These are phyloP conservation scores for Kodamaea fungicola DNA, from an alignment of 1,139 yeast genomes.

Conservation along the genomic window DNA sequence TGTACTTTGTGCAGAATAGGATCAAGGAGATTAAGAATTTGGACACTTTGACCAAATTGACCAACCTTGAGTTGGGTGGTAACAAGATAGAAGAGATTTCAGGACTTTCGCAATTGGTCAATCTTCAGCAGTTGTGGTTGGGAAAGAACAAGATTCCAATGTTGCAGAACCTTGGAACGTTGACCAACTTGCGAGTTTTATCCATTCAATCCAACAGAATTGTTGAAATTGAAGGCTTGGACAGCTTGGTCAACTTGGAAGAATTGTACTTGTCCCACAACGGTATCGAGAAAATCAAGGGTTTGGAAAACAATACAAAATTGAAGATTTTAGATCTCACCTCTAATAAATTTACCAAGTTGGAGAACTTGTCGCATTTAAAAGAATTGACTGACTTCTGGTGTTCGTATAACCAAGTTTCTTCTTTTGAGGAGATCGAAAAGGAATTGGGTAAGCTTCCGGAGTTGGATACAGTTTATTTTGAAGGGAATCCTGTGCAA, in stretches of 20 bases:
- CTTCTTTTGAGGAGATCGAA: slow-evolving; percentile 66
- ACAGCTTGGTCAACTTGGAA: slow-evolving; percentile 65
- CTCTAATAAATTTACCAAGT: slow-evolving; percentile 58
- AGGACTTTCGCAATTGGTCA: slow-evolving; percentile 48
- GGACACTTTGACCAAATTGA: slow-evolving; percentile 54
- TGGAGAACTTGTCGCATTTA: slow-evolving; percentile 68
- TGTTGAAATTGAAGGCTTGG: slow-evolving; percentile 78
- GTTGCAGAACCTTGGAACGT: slow-evolving; percentile 60
- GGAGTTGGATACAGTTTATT: slow-evolving; percentile 80
- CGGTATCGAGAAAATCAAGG: slow-evolving; percentile 71
- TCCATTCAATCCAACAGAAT: slow-evolving; percentile 89
- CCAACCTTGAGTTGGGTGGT: slow-evolving; percentile 87
- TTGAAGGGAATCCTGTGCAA: slow-evolving; percentile 94
- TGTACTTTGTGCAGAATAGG: slow-evolving; percentile 87
- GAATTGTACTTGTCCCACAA: slow-evolving; percentile 90
- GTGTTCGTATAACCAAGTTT: slow-evolving; percentile 79
- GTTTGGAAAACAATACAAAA: slow-evolving; percentile 66
- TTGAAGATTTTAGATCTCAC: slow-evolving; percentile 80
- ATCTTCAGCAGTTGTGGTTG: slow-evolving; percentile 80
- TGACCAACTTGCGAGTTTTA: slow-evolving; percentile 65
- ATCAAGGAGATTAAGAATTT: slow-evolving; percentile 71
- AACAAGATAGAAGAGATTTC: slow-evolving; percentile 67
- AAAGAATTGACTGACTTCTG: slow-evolving; percentile 79
- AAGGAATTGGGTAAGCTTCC: slow-evolving; percentile 60
- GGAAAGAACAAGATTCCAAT: slow-evolving; percentile 79